Conservation (phyloP, 495 filamentous ascomycete genomes). For the Penicillium bialowiezense region DNA sequence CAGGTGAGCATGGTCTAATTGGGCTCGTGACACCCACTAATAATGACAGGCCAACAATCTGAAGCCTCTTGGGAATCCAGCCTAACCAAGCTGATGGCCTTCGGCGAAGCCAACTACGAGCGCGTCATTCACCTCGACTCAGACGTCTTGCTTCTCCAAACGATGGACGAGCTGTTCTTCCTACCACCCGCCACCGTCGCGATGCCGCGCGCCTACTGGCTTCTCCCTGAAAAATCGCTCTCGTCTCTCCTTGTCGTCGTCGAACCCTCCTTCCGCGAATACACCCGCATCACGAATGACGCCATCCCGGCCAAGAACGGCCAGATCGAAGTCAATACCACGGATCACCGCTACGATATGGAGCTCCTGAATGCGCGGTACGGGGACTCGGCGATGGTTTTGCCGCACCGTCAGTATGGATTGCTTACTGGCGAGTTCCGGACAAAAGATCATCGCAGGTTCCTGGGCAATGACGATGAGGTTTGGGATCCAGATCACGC, state of each 20-base stretch:
- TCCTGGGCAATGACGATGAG: conserved; percentile 60
- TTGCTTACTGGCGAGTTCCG: conserved; percentile 73
- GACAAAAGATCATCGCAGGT: conserved; percentile 53
- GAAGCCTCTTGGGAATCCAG: conserved; percentile 56
- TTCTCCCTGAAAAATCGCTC: conserved; percentile 52
- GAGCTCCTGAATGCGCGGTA: conserved; percentile 74
- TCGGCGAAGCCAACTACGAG: conserved; percentile 64
- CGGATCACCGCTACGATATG: conserved; percentile 59
- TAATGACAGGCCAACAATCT: conserved; percentile 14
- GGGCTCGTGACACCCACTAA: too few relatives aligned
- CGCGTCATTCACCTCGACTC: conserved; percentile 70
- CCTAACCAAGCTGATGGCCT: conserved; percentile 68
- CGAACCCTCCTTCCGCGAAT: conserved; percentile 56
- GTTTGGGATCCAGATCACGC: conserved; percentile 66
- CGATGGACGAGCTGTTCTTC: conserved; percentile 73
- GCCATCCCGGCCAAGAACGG: conserved; percentile 26
- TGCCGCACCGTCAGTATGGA: conserved; percentile 73
- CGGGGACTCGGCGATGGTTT: conserved; percentile 59
- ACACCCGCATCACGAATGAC: conserved; percentile 47
- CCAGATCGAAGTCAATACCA: conserved; percentile 31
- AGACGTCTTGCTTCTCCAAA: conserved; percentile 59
- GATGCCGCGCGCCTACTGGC: conserved; percentile 73
- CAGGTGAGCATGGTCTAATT: conserved; percentile 37
- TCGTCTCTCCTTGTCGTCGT: conserved; percentile 65
- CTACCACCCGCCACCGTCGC: conserved; percentile 58